Base-by-base conservation (phyloP, 805 yeast genomes). In the Candida argentea region DNA sequence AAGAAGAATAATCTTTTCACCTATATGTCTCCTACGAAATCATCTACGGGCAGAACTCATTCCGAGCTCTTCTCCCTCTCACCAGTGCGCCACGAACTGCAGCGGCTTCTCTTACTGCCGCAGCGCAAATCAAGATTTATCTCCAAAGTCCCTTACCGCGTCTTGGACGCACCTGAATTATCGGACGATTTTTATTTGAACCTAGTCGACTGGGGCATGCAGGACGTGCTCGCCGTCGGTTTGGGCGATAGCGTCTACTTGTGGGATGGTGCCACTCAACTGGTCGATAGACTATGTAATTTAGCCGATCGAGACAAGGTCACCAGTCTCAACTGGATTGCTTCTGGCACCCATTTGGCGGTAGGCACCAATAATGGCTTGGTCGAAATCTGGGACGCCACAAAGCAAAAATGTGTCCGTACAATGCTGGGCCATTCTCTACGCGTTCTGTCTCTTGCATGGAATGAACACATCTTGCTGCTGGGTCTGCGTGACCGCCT, bases 351-450 rank as follows among this genome's bases (percentile, higher is more conserved):
- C 9, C 96, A 91, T 57, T 46, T 91, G 27, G 97, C 98, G 0
- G 76, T 91, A 5, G 98, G 98, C 2, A 85, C 95, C 1, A 68
- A 71, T 32, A 64, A 73, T 19, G 98, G 98, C 1, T 48, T 78
- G 23, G 95, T 91, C 5, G 95, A 87, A 47, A 86, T 91, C 11
- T 91, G 95, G 91, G 97, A 91, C 52, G 94, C 87, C 1, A 70
- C 79, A 8, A 76, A 80, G 23, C 67, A 72, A 30, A 78, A 82
- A 52, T 79, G 95, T 42, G 73, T 89, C 11, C 67, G 98, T 39
- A 78, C 93, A 5, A 82, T 91, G 87, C 69, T 89, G 2, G 98
- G 98, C 4, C 98, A 91, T 57, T 61, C 71, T 14, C 70, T 77
- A 25, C 65, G 98, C 35, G 94, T 82, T 0, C 76, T 93, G 13